A percentile compares a stretch with the other conserved stretches of the same genome.
These are phyloP conservation scores for Cicer bijugum DNA, from an alignment of 306 rosid genomes.

Conservation along the genomic window DNA sequence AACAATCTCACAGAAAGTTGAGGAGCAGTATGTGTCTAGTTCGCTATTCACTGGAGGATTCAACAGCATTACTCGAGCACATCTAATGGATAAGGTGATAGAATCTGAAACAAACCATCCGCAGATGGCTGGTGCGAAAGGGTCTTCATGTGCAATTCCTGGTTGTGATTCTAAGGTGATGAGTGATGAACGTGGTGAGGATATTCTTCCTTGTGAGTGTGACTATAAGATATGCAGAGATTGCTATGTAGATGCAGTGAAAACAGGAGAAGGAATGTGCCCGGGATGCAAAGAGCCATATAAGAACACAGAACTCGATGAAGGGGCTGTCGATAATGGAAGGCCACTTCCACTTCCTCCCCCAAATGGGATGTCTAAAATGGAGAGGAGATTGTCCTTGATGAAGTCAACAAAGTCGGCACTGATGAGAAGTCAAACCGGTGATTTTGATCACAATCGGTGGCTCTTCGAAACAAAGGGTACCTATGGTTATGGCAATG, in stretches of 20 bases:
- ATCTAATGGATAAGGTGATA: constrained; percentile 92
- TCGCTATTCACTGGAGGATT: constrained; percentile 94
- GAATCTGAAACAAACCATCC: constrained; percentile 92
- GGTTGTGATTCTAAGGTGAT: constrained; percentile 95
- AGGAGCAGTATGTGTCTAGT: constrained; percentile 89
- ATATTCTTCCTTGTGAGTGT: constrained; percentile 96
- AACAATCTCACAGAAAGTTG: constrained; percentile 82
- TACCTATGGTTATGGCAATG: constrained; percentile 96
- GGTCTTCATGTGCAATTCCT: constrained; percentile 81
- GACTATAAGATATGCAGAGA: constrained; percentile 95
- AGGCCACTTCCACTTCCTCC: constrained; percentile 80
- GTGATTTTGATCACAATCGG: constrained; percentile 88
- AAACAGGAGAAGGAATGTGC: constrained; percentile 78
- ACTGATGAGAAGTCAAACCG: constrained; percentile 87
- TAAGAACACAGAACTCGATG: constrained; percentile 85
- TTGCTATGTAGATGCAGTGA: constrained; percentile 86
- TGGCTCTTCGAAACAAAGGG: constrained; percentile 97
- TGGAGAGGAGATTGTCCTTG: constrained; percentile 85
- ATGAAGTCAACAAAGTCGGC: constrained; percentile 89
- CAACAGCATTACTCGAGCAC: constrained; percentile 84
- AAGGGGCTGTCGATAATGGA: constrained; percentile 63
- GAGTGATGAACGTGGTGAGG: constrained; percentile 86
- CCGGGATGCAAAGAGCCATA: constrained; percentile 91
- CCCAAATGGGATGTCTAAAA: constrained; percentile 71
- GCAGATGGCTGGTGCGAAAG: constrained; percentile 96